Evolutionary conservation across 2,329 filamentous ascomycete species (phyloP).

Genomic region (Elsinoe batatas): DNA sequence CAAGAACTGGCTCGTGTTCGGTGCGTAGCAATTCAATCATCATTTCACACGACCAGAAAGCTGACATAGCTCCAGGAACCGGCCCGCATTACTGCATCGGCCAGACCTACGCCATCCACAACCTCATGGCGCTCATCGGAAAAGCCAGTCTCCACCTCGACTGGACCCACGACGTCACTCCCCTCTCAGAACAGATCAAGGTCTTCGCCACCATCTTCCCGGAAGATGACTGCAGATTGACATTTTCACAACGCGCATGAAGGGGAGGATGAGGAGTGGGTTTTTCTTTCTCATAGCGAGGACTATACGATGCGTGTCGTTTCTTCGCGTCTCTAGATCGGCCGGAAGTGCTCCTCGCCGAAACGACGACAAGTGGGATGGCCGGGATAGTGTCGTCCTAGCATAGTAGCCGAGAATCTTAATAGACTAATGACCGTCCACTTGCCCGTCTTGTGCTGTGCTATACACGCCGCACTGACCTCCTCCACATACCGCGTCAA

Average conservation of each 20-base stretch:
- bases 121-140: constrained; percentile 80
- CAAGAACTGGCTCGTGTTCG: constrained; percentile 97
- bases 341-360: constrained; percentile 13
- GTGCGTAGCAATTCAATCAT: no score
- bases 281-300: not conserved
- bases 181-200: constrained; percentile 84
- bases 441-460: not conserved
- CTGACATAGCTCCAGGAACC: not conserved
- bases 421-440: constrained; percentile 1
- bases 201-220: constrained; percentile 98
- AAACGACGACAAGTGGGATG: not conserved
- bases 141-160: constrained; percentile 61
- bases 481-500: constrained; percentile 52
- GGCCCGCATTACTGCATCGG: constrained; percentile 95
- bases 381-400: not conserved
- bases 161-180: constrained; percentile 82
- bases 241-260: not conserved
- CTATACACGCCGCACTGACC: constrained; percentile 2
- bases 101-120: constrained; percentile 81
- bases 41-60: no score
- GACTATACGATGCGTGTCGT: not conserved
- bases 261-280: not conserved
- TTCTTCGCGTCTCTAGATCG: not conserved
- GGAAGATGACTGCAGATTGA: constrained; percentile 42
- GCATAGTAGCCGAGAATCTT: not conserved